Percentiles rank a stretch among this genome's conserved stretches.
Evolutionary conservation across 805 yeast genomes (phyloP).

Genomic region (Lipomyces japonicus): DNA sequence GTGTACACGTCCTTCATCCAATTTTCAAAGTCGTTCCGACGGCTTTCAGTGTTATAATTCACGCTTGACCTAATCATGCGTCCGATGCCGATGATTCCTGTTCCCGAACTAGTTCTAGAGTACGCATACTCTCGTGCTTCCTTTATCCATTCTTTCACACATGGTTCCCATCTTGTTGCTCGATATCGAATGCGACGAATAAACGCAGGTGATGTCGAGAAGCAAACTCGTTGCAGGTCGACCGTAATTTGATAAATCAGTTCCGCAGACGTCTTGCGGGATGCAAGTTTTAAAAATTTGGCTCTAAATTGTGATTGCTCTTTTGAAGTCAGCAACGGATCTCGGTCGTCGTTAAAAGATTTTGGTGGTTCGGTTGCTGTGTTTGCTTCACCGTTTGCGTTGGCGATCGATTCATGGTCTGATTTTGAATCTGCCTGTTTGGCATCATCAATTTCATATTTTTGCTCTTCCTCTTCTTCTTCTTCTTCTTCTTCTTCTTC

Average conservation of each 20-base stretch:
- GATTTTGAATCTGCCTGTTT: too few relatives aligned
- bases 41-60: slow-evolving; percentile 3
- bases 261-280: neutral
- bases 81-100: neutral
- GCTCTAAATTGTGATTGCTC: too few relatives aligned
- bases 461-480: neutral
- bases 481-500: neutral
- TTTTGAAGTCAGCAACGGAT: too few relatives aligned
- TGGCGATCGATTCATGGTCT: too few relatives aligned
- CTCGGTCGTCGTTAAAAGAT: too few relatives aligned
- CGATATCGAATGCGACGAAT: neutral
- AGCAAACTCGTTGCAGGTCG: neutral
- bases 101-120: neutral
- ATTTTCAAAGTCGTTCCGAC: slow-evolving; percentile 3
- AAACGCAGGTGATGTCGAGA: neutral
- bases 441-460: too few relatives aligned
- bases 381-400: too few relatives aligned
- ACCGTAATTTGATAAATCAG: neutral
- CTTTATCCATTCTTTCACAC: slow-evolving; percentile 5
- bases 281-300: neutral
- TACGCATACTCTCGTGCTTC: neutral
- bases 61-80: slow-evolving; percentile 18
- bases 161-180: neutral
- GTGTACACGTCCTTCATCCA: too few relatives aligned
- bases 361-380: too few relatives aligned